phyloP scores from a whole-genome alignment of 2,329 filamentous ascomycete species.

The Alternaria atra region DNA sequence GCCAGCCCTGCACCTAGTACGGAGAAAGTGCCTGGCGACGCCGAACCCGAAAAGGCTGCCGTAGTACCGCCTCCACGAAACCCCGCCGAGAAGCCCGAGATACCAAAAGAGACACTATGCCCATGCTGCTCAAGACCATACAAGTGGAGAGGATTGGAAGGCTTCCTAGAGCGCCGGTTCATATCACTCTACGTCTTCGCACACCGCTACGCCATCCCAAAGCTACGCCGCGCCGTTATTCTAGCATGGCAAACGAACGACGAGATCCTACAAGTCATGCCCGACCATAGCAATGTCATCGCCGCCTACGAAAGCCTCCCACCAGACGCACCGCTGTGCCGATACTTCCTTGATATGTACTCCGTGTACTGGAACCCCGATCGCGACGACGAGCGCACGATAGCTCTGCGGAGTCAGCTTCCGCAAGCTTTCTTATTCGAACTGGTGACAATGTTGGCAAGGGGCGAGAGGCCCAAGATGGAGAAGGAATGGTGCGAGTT shows the following conservation, averaged over 20 bases:
- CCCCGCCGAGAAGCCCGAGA: conserved; percentile 44
- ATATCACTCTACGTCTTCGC: conserved; percentile 47
- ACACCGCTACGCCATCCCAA: conserved; percentile 44
- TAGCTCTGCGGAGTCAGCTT: conserved; percentile 43
- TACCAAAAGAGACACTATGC: conserved; percentile 48
- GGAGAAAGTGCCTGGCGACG: conserved; percentile 44
- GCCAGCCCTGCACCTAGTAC: conserved; percentile 29
- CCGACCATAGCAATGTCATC: conserved; percentile 50
- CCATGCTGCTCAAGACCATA: conserved; percentile 48
- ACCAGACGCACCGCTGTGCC: conserved; percentile 41
- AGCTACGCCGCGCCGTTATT: conserved; percentile 43
- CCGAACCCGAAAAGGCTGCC: conserved; percentile 35
- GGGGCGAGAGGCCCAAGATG: conserved; percentile 45
- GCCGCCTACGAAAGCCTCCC: conserved; percentile 45
- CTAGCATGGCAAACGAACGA: conserved; percentile 49
- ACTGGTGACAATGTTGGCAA: conserved; percentile 43
- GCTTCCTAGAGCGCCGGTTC: conserved; percentile 49
- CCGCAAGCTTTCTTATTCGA: conserved; percentile 48
- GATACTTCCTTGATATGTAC: conserved; percentile 50
- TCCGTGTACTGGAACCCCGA: conserved; percentile 49
- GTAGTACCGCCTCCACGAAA: conserved; percentile 38
- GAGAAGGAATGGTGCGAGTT: conserved; percentile 51
- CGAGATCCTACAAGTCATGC: conserved; percentile 49
- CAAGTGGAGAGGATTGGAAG: conserved; percentile 50
- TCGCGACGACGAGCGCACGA: conserved; percentile 42